phyloP scores from a whole-genome alignment of 2,329 filamentous ascomycete genomes.

The Aspergillus pseudoviridinutans region DNA sequence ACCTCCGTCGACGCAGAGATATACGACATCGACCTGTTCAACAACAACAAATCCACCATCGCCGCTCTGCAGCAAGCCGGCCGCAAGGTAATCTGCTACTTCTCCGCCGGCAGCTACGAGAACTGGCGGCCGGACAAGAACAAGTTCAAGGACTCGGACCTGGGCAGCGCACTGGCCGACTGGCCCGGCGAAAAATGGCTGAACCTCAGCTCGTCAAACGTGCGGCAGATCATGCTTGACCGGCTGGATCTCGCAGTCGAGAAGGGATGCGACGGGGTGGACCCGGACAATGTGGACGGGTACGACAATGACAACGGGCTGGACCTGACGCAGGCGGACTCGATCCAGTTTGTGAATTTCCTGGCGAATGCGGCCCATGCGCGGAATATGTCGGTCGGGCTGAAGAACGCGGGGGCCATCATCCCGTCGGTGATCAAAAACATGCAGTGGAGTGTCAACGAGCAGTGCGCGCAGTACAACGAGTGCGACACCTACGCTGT shows the following conservation, averaged over 20 bases:
- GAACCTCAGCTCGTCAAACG: conserved; percentile 52
- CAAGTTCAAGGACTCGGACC: conserved; percentile 53
- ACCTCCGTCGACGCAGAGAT: conserved; percentile 50
- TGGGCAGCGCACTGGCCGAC: conserved; percentile 56
- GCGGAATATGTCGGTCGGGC: conserved; percentile 58
- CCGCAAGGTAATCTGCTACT: conserved; percentile 69
- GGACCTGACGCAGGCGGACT: conserved; percentile 52
- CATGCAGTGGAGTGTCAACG: conserved; percentile 66
- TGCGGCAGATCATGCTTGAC: conserved; percentile 61
- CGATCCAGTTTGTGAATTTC: conserved; percentile 58
- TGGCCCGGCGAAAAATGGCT: conserved; percentile 69
- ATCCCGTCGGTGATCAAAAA: conserved; percentile 48
- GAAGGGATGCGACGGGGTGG: conserved; percentile 66
- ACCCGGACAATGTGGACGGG: conserved; percentile 68
- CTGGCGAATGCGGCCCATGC: conserved; percentile 53
- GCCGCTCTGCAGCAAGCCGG: conserved; percentile 46
- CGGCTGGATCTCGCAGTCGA: conserved; percentile 56
- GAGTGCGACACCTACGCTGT: conserved; percentile 58
- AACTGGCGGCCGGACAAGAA: conserved; percentile 56
- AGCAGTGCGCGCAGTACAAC: conserved; percentile 60
- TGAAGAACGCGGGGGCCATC: conserved; percentile 66
- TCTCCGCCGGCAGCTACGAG: conserved; percentile 68
- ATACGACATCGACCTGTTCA: conserved; percentile 61
- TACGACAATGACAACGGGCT: conserved; percentile 64
- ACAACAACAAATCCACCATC: conserved; percentile 48